A percentile compares a stretch with the other conserved stretches of the same genome.
Evolutionary conservation across 495 filamentous ascomycete genomes (phyloP).

Genomic region (Parachaetomium inaequale): DNA sequence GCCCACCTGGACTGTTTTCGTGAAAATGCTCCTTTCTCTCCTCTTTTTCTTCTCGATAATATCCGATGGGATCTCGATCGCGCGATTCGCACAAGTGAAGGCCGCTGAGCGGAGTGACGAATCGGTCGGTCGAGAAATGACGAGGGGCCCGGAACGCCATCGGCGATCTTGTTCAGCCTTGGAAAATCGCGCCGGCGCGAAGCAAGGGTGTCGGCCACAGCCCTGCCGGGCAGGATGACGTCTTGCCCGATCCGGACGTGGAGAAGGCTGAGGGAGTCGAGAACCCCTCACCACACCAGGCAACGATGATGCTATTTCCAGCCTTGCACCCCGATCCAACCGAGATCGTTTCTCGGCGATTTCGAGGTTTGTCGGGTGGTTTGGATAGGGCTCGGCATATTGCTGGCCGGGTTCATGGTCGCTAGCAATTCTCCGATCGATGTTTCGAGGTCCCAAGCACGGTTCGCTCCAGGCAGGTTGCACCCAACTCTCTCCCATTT

Average conservation of each 20-base stretch:
- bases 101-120: slow-evolving; percentile 8
- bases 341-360: not conserved
- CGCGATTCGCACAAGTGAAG: not conserved
- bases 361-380: not conserved
- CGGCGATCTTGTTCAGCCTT: slow-evolving; percentile 24
- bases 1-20: too few relatives aligned
- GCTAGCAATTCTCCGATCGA: not conserved
- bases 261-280: slow-evolving; percentile 5
- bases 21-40: not conserved
- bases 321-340: slow-evolving; percentile 7
- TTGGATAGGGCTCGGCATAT: not conserved
- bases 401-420: not conserved
- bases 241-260: slow-evolving; percentile 18
- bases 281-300: slow-evolving; percentile 16
- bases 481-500: not conserved
- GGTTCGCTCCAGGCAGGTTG: not conserved
- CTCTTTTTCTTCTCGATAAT: not conserved
- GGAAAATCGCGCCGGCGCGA: slow-evolving; percentile 19
- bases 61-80: not conserved
- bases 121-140: slow-evolving; percentile 4
- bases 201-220: slow-evolving; percentile 8
- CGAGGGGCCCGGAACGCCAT: slow-evolving; percentile 4
- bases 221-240: slow-evolving; percentile 23
- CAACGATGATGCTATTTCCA: slow-evolving; percentile 23
- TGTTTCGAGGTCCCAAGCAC: not conserved